These are phyloP conservation scores for Aspergillus udagawae DNA, from an alignment of 2,329 filamentous ascomycete species.

Conservation along the genomic window DNA sequence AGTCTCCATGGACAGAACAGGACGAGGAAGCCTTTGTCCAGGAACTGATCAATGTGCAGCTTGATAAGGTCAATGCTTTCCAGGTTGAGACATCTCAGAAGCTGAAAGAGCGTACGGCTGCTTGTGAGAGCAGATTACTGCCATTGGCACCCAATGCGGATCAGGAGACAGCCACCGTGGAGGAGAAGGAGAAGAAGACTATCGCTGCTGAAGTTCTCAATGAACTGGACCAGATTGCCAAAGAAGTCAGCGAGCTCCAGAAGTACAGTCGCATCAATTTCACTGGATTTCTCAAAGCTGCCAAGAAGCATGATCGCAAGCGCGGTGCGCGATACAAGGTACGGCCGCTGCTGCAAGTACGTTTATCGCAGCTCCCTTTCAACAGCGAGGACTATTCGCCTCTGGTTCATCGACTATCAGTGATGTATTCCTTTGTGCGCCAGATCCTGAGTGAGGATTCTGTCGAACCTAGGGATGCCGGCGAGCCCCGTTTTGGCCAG, in stretches of 20 bases:
- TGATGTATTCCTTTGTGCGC: constrained; percentile 93
- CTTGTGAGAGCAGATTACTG: constrained; percentile 63
- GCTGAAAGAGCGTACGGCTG: constrained; percentile 74
- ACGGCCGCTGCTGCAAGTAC: constrained; percentile 85
- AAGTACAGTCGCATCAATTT: constrained; percentile 97
- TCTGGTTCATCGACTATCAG: constrained; percentile 78
- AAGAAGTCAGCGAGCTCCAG: constrained; percentile 88
- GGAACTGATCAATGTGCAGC: constrained; percentile 87
- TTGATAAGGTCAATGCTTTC: constrained; percentile 91
- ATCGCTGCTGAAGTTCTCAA: constrained; percentile 67
- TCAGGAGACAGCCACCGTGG: constrained; percentile 28
- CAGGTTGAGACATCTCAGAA: constrained; percentile 77
- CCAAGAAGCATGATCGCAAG: constrained; percentile 98
- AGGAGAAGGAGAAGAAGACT: constrained; percentile 43
- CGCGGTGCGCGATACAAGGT: constrained; percentile 82
- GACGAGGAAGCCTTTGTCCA: constrained; percentile 94
- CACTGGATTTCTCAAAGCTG: constrained; percentile 94
- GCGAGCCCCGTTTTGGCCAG: constrained; percentile 45
- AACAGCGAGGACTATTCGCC: constrained; percentile 94
- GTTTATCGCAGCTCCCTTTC: constrained; percentile 82
- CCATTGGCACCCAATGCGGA: constrained; percentile 45
- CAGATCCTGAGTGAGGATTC: constrained; percentile 58
- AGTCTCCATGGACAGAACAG: constrained; percentile 76
- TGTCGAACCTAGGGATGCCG: constrained; percentile 51
- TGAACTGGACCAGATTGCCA: constrained; percentile 82